These are phyloP conservation scores for Ilex aquifolium DNA, from an alignment of 257 asterid genomes.

Conservation along the genomic window DNA sequence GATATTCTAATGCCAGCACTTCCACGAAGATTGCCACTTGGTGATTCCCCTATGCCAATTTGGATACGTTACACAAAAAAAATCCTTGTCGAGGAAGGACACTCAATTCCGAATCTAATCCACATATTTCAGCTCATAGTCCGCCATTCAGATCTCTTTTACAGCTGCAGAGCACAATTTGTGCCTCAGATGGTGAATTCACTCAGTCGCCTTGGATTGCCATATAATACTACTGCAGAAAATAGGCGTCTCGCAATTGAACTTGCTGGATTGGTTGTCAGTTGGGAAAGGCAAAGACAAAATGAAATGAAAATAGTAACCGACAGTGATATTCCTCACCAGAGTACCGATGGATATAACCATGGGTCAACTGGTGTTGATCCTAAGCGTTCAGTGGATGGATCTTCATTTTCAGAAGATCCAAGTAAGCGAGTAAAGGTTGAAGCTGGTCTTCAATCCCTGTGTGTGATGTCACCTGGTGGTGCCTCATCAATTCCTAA, in stretches of 20 bases:
- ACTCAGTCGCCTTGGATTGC: slow-evolving; percentile 97
- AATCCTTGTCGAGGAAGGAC: slow-evolving; percentile 98
- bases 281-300: slow-evolving; percentile 96
- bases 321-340: slow-evolving; percentile 46
- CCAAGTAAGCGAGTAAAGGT: slow-evolving; percentile 86
- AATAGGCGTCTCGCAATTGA: slow-evolving; percentile 99
- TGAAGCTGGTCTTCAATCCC: slow-evolving; percentile 93
- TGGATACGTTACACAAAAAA: slow-evolving; percentile 99
- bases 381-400: slow-evolving; percentile 66
- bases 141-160: slow-evolving; percentile 97
- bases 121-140: slow-evolving; percentile 99
- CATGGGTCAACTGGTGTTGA: slow-evolving; percentile 52
- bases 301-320: slow-evolving; percentile 69
- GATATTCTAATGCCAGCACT: slow-evolving; percentile 99
- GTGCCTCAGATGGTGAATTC: slow-evolving; percentile 99
- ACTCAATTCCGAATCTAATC: slow-evolving; percentile 93
- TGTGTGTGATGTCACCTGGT: slow-evolving; percentile 97
- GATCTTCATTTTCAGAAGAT: slow-evolving; percentile 82
- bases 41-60: slow-evolving; percentile 98
- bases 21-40: slow-evolving; percentile 96
- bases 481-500: slow-evolving; percentile 88
- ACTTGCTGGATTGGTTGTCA: slow-evolving; percentile 99
- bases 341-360: slow-evolving; percentile 50
- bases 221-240: slow-evolving; percentile 89
- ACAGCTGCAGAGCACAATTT: slow-evolving; percentile 99